phyloP scores from a whole-genome alignment of 495 filamentous ascomycete genomes.

The Lepraria neglecta region DNA sequence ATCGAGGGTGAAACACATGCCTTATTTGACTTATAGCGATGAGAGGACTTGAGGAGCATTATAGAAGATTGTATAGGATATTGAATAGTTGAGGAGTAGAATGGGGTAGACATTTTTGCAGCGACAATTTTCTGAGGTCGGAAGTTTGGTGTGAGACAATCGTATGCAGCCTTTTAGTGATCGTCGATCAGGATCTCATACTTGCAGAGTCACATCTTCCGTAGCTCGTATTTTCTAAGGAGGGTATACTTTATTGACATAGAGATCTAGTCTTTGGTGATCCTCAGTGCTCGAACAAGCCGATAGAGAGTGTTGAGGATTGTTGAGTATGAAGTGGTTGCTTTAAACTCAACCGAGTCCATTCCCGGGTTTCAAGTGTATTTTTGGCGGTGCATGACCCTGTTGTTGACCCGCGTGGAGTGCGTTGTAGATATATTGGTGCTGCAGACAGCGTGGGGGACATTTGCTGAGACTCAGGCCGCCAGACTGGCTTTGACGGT shows the following conservation, averaged over 20 bases:
- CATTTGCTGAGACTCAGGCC: conserved; percentile 3
- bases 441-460: conserved; percentile 13
- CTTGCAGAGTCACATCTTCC: background rate
- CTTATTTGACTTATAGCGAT: background rate
- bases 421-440: conserved; percentile 5
- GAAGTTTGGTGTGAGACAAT: background rate
- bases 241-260: background rate
- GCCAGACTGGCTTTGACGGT: conserved; percentile 2
- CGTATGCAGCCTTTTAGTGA: background rate
- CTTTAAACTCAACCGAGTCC: conserved; percentile 16
- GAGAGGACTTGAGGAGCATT: background rate
- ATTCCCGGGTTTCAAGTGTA: conserved; percentile 21
- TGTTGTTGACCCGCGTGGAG: conserved; percentile 12
- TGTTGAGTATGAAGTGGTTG: conserved; percentile 12
- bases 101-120: background rate
- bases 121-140: background rate
- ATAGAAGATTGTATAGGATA: conserved; percentile 4
- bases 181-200: background rate
- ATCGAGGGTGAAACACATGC: background rate
- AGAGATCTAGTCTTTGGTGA: conserved; percentile 1
- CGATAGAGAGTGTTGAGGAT: conserved; percentile 1
- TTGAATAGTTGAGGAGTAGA: background rate
- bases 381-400: conserved; percentile 17
- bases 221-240: conserved; percentile 2
- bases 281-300: background rate